Base-by-base conservation (phyloP, 78 protist genomes). In the Dictyostelium capitatum region DNA sequence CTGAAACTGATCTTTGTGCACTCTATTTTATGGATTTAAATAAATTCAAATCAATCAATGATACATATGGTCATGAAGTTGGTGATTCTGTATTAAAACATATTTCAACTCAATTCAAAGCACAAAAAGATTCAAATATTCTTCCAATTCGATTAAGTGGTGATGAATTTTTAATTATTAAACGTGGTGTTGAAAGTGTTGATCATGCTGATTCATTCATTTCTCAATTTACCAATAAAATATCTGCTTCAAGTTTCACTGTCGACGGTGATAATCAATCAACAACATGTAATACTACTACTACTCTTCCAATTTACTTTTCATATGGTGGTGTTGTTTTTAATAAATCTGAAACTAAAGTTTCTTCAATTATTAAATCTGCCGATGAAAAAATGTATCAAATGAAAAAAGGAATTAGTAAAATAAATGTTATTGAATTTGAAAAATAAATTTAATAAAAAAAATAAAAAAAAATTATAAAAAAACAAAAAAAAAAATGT, bases 341-440 rank as follows among this genome's bases (percentile, higher is more conserved):
- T 59, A 37, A 83, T 14, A 83, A 83, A 83, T 53, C 79, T 12
- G 80, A 65, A 70, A 37, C 77, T 69, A 69, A 83, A 23, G 50
- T 77, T 30, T 23, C 43, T 51, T 19, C 78, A 23, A 56, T 85
- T 1, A 85, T 85, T 37, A 85, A 85, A 57, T 48, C 43, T 15
- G 92, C 92, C 72, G 92, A 85, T 75, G 82, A 69, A 62, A 85
- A 75, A 59, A 85, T 85, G 92, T 85, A 85, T 30, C 67, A 85
- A 75, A 85, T 85, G 92, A 85, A 85, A 75, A 53, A 79, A 77
- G 65, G 67, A 46, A 28, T 70, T 41, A 70, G 78, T 41, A 19
- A 28, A 14, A 20, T 41, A 30, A 70, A 70, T 70, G 50, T 70
- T 37, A 46, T 41, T 70, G 50, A 41, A 41, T 70, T 70, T 70